Evolutionary conservation across 2,329 filamentous ascomycete genomes (phyloP), one percentile per base, ranked within the genome.

Genomic region (Trichothecium sympodiale): DNA sequence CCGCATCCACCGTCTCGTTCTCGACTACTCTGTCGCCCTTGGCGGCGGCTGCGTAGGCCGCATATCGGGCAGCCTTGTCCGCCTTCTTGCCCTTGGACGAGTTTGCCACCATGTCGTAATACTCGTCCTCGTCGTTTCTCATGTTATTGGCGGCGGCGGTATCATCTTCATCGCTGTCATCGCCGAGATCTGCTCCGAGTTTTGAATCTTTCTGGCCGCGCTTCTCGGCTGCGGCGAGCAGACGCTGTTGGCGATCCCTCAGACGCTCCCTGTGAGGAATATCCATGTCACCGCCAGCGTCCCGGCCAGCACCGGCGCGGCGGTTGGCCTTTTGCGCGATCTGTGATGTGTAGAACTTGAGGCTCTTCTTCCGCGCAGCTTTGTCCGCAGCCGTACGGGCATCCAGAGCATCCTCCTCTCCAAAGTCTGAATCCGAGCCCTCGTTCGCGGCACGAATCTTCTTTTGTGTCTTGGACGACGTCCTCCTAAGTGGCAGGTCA

Each of bases 261-360:
- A 94, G 67, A 36, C 91, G 80, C 60, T 98, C 91, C 38, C 88
- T 77, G 56, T 95, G 80, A 3, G 91, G 91, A 35, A 93, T 72
- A 57, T 93, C 85, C 46, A 74, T 70, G 53, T 93, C 85, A 46
- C 85, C 85, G 45, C 84, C 84, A 2, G 79, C 75, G 39, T 83
- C 78, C 41, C 78, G 74, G 29, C 82, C 80, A 28, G 80, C 81
- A 23, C 69, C 76, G 5, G 78, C 76, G 37, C 84, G 84, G 55
- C 85, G 88, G 63, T 86, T 94, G 38, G 85, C 78, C 61, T 95
- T 96, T 56, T 96, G 89, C 18, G 84, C 82, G 45, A 98, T 91
- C 56, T 98, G 91, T 3, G 88, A 94, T 3, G 93, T 96, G 71
- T 98, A 98, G 69, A 98, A 98, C 43, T 87, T 83, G 39, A 98